These are phyloP conservation scores for Phaffomyces thermotolerans DNA, from an alignment of 805 yeast species.

Conservation along the genomic window DNA sequence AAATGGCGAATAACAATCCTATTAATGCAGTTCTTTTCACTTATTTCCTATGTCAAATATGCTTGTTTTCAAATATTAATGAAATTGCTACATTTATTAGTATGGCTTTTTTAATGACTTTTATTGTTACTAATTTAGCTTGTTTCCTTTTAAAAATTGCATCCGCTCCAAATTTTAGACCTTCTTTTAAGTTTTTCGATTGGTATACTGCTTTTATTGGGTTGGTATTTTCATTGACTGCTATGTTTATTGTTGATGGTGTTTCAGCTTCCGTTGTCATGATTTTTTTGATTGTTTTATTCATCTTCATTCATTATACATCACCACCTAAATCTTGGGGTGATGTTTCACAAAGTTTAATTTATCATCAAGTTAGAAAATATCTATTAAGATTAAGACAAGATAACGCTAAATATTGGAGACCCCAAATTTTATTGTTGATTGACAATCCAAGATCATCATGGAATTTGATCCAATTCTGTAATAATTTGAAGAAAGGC, in stretches of 20 bases:
- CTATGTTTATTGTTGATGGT: conserved; percentile 95
- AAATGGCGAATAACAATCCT: conserved; percentile 50
- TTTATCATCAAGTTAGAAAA: conserved; percentile 94
- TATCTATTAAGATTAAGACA: conserved; percentile 75
- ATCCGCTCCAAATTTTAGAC: conserved; percentile 97
- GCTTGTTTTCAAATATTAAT: conserved; percentile 84
- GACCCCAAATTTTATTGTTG: conserved; percentile 86
- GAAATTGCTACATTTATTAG: conserved; percentile 93
- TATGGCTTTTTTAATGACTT: conserved; percentile 96
- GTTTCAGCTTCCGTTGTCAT: conserved; percentile 75
- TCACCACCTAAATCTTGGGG: conserved; percentile 98
- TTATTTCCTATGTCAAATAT: conserved; percentile 77
- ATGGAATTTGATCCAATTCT: conserved; percentile 87
- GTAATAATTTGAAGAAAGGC: conserved; percentile 93
- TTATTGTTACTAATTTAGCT: conserved; percentile 88
- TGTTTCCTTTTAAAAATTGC: conserved; percentile 84
- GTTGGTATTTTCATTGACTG: conserved; percentile 56
- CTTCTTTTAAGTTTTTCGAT: conserved; percentile 84
- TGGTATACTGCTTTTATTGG: conserved; percentile 78
- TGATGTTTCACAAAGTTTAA: conserved; percentile 91
- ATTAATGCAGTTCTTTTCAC: conserved; percentile 62
- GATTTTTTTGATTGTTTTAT: conserved; percentile 54
- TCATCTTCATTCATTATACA: conserved; percentile 75
- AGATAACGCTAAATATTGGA: conserved; percentile 96
- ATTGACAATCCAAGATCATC: conserved; percentile 90